Conservation (phyloP, 1,284 basidiomycete genomes). For the Tylopilus sp. region DNA sequence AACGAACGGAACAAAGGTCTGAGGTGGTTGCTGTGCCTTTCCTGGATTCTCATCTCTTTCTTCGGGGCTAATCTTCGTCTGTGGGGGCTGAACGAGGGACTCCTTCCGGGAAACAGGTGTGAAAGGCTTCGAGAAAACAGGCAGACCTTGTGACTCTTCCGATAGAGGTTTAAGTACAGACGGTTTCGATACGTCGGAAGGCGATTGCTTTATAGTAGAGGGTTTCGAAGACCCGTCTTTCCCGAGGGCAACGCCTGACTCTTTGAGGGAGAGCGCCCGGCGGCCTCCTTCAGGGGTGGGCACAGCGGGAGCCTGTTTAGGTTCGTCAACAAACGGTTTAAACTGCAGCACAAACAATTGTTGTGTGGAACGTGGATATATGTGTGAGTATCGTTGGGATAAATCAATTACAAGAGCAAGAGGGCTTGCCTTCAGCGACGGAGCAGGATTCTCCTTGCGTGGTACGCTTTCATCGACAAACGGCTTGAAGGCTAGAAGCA, state of each 20-base stretch:
- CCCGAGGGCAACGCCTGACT: conserved; percentile 16
- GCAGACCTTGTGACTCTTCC: conserved; percentile 33
- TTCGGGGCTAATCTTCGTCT: conserved; percentile 23
- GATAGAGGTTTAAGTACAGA: conserved; percentile 32
- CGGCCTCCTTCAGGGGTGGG: conserved; percentile 33
- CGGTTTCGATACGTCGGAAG: conserved; percentile 20
- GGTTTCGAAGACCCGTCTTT: conserved; percentile 29
- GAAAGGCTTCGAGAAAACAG: conserved; percentile 57
- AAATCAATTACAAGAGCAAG: not conserved
- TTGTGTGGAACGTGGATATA: not conserved
- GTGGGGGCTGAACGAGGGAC: conserved; percentile 28
- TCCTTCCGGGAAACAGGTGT: conserved; percentile 48
- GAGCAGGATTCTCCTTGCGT: conserved; percentile 45
- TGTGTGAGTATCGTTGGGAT: conserved; percentile 5
- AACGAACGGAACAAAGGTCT: conserved; percentile 48
- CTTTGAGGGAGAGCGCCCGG: conserved; percentile 38
- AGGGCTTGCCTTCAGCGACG: conserved; percentile 44
- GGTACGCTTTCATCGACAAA: conserved; percentile 57
- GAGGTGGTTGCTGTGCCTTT: conserved; percentile 17
- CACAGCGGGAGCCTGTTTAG: conserved; percentile 20
- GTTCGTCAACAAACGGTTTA: conserved; percentile 46
- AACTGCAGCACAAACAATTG: conserved; percentile 33
- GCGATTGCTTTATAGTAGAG: conserved; percentile 17
- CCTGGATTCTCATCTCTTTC: conserved; percentile 15
- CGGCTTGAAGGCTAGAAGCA: conserved; percentile 46